Conservation (phyloP, 179 eudicot species). For the Beta macrorhiza region DNA sequence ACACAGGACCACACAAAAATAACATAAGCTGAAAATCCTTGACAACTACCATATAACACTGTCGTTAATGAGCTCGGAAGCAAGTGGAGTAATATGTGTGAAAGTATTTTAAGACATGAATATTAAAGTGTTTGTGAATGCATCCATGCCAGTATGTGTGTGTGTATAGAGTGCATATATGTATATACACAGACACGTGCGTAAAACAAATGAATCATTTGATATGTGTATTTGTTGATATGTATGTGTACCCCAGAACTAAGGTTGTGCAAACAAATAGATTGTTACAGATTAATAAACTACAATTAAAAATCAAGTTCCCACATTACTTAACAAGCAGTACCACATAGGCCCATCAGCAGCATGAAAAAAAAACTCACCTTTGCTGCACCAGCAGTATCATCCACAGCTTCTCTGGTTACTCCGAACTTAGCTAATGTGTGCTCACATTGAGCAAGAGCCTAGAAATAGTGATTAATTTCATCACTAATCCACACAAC, state of each 20-base stretch:
- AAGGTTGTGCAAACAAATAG: neutral
- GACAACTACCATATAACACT: neutral
- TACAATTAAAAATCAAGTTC: neutral
- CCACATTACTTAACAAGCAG: no score
- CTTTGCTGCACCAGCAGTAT: slow-evolving; percentile 99
- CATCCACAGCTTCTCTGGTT: slow-evolving; percentile 88
- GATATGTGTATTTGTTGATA: neutral
- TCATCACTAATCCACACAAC: slow-evolving; percentile 12
- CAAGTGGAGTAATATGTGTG: neutral
- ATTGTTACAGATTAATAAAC: neutral
- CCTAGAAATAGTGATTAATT: slow-evolving; percentile 40
- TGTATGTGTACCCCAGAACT: neutral
- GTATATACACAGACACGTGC: neutral
- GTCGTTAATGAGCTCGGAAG: neutral
- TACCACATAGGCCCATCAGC: neutral
- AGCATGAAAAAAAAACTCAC: slow-evolving; percentile 31
- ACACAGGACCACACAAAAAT: neutral
- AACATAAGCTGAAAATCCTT: neutral
- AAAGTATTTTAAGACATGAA: neutral
- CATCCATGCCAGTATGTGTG: neutral
- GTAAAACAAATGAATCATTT: neutral
- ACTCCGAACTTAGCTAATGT: slow-evolving; percentile 70
- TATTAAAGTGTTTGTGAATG: neutral
- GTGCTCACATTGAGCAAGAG: slow-evolving; percentile 98
- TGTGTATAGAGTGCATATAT: neutral